Conservation (phyloP, 352 stramenopile species). For the Pythium utonaiense region DNA sequence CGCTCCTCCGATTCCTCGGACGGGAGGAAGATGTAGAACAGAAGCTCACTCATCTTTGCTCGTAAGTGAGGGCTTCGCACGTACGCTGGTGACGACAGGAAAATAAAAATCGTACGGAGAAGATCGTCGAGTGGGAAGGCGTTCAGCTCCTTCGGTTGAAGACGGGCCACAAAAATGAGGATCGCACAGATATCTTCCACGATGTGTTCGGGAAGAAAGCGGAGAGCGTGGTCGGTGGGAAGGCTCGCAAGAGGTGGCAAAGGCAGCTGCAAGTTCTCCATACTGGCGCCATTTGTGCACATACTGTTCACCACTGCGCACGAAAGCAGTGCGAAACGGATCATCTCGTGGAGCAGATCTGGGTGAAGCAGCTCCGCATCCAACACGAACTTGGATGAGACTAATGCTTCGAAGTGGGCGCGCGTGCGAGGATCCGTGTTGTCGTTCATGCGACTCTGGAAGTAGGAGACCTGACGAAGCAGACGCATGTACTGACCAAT, state of each 20-base stretch:
- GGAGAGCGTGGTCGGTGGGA: slow-evolving; percentile 40
- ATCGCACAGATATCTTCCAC: slow-evolving; percentile 93
- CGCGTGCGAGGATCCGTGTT: slow-evolving; percentile 64
- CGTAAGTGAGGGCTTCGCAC: slow-evolving; percentile 91
- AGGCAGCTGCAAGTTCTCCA: slow-evolving; percentile 29
- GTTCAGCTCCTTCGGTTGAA: slow-evolving; percentile 82
- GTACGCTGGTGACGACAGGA: slow-evolving; percentile 86
- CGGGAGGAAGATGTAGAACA: slow-evolving; percentile 96
- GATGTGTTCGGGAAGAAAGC: slow-evolving; percentile 93
- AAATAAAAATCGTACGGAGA: slow-evolving; percentile 88
- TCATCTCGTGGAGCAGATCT: slow-evolving; percentile 72
- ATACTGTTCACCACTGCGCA: slow-evolving; percentile 54
- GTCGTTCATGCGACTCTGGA: slow-evolving; percentile 78
- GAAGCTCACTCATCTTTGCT: slow-evolving; percentile 94
- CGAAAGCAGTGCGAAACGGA: slow-evolving; percentile 71
- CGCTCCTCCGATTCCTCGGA: slow-evolving; percentile 75
- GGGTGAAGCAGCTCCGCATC: slow-evolving; percentile 76
- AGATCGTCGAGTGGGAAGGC: slow-evolving; percentile 86
- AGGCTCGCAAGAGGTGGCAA: slow-evolving; percentile 33
- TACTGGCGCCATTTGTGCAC: slow-evolving; percentile 26
- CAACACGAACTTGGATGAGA: slow-evolving; percentile 72
- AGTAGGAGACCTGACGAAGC: slow-evolving; percentile 89
- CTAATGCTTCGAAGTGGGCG: slow-evolving; percentile 72
- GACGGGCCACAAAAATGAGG: slow-evolving; percentile 88
- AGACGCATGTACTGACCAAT: slow-evolving; percentile 84